phyloP scores from a whole-genome alignment of 352 stramenopile genomes.

The Phytophthora sp. region DNA sequence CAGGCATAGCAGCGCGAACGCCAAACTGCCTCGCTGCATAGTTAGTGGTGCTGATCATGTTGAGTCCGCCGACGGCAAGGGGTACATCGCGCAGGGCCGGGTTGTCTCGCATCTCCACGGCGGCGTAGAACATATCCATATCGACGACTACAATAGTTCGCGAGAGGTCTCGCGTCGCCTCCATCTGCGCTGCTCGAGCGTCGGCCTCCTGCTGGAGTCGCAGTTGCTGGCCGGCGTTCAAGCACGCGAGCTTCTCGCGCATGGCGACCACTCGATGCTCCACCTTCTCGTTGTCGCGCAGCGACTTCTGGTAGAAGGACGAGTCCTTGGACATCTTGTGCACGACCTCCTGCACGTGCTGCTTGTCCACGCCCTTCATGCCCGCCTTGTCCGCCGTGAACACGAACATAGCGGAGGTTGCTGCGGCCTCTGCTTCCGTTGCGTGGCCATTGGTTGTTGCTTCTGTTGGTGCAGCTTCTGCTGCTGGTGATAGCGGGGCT shows the following conservation, averaged over 20 bases:
- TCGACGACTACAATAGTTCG: conserved; percentile 92
- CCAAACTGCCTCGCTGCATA: conserved; percentile 95
- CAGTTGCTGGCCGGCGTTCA: conserved; percentile 47
- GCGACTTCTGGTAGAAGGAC: conserved; percentile 92
- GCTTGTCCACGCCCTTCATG: conserved; percentile 90
- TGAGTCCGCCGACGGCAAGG: conserved; percentile 91
- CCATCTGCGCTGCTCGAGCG: conserved; percentile 52
- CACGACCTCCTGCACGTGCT: conserved; percentile 93
- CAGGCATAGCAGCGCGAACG: conserved; percentile 95
- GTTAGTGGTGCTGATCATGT: conserved; percentile 97
- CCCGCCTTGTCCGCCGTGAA: conserved; percentile 88
- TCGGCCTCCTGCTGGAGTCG: conserved; percentile 50
- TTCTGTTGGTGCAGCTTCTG: not conserved
- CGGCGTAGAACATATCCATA: conserved; percentile 99
- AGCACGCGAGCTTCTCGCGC: conserved; percentile 56
- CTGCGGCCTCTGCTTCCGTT: not conserved
- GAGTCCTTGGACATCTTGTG: conserved; percentile 95
- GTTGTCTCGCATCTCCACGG: conserved; percentile 94
- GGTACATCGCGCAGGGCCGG: conserved; percentile 88
- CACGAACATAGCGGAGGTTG: conserved; percentile 68
- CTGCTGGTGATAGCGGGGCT: not conserved
- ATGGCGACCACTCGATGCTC: conserved; percentile 84
- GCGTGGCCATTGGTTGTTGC: not conserved
- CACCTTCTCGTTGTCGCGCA: conserved; percentile 89
- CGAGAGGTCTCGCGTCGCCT: conserved; percentile 58